Percentiles rank a stretch among this genome's conserved stretches.
These are phyloP conservation scores for Erysimum cheiri DNA, from an alignment of 441 rosid species.

Conservation along the genomic window DNA sequence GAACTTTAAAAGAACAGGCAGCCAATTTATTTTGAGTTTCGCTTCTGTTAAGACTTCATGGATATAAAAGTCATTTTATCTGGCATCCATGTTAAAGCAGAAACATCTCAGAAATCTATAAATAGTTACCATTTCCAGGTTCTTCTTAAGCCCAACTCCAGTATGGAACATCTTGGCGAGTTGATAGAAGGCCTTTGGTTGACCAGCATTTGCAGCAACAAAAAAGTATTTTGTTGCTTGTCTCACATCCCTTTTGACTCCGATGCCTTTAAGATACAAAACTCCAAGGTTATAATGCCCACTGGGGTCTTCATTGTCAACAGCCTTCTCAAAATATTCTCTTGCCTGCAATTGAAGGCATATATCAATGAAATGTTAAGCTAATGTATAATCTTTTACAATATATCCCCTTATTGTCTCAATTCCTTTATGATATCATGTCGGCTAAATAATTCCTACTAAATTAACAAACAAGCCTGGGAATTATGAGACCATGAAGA, in stretches of 20 bases:
- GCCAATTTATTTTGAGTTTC: not conserved
- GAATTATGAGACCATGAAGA: slow-evolving; percentile 8
- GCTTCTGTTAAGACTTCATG: slow-evolving; percentile 2
- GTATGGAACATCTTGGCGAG: slow-evolving; percentile 98
- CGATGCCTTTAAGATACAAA: slow-evolving; percentile 86
- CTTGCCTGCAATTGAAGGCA: slow-evolving; percentile 68
- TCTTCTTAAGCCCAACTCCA: slow-evolving; percentile 92
- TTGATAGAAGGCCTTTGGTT: slow-evolving; percentile 98
- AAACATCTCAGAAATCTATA: slow-evolving; percentile 10
- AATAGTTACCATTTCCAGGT: slow-evolving; percentile 68
- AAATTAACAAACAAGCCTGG: slow-evolving; percentile 1
- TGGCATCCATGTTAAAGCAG: slow-evolving; percentile 10
- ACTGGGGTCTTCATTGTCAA: slow-evolving; percentile 74
- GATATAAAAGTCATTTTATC: not conserved
- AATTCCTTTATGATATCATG: not conserved
- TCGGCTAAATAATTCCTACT: not conserved
- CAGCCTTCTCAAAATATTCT: slow-evolving; percentile 94
- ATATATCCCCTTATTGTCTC: not conserved
- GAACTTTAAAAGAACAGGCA: slow-evolving; percentile 7
- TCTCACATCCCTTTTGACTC: slow-evolving; percentile 89
- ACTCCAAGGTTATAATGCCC: slow-evolving; percentile 98
- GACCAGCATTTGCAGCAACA: slow-evolving; percentile 91
- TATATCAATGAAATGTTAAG: not conserved
- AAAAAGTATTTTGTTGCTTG: slow-evolving; percentile 74
- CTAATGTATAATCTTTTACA: not conserved